Conservation (phyloP, 768 basidiomycete species). For the Psilocybe sp. region DNA sequence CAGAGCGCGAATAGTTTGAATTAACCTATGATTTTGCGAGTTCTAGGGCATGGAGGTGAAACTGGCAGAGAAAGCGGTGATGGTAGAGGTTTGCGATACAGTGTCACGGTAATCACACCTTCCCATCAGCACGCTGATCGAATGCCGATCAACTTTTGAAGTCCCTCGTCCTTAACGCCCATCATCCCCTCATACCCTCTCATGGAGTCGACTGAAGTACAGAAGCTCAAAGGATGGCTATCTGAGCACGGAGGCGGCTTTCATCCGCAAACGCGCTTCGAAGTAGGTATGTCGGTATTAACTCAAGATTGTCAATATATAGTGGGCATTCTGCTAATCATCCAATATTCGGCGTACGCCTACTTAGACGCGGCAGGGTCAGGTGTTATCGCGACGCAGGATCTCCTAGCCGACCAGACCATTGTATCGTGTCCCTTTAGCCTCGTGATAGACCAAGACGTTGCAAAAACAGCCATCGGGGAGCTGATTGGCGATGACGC, state of each 20-base stretch:
- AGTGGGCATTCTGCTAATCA: not conserved
- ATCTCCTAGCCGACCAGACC: constrained; percentile 46
- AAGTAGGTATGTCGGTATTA: constrained; percentile 35
- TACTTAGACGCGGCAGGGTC: constrained; percentile 40
- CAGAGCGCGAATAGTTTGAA: too few relatives aligned
- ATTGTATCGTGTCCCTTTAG: constrained; percentile 69
- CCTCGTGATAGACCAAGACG: constrained; percentile 57
- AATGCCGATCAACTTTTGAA: too few relatives aligned
- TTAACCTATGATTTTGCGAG: too few relatives aligned
- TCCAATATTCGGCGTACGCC: not conserved
- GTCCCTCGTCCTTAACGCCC: too few relatives aligned
- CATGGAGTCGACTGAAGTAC: constrained; percentile 13
- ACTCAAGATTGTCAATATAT: constrained; percentile 7
- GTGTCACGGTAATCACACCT: too few relatives aligned
- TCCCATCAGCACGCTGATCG: too few relatives aligned
- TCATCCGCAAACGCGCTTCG: constrained; percentile 41
- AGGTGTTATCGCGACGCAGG: constrained; percentile 45
- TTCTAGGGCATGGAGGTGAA: too few relatives aligned
- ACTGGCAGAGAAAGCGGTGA: too few relatives aligned
- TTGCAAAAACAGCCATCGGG: constrained; percentile 42
- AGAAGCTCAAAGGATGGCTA: constrained; percentile 50
- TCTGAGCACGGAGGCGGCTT: constrained; percentile 45
- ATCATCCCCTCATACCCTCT: not conserved
- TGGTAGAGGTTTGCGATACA: too few relatives aligned
- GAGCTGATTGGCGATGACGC: constrained; percentile 28